Evolutionary conservation across 371 early-diverging fungal genomes (phyloP), one percentile per base, ranked within the genome.

Genomic region (Mucor racemosus): DNA sequence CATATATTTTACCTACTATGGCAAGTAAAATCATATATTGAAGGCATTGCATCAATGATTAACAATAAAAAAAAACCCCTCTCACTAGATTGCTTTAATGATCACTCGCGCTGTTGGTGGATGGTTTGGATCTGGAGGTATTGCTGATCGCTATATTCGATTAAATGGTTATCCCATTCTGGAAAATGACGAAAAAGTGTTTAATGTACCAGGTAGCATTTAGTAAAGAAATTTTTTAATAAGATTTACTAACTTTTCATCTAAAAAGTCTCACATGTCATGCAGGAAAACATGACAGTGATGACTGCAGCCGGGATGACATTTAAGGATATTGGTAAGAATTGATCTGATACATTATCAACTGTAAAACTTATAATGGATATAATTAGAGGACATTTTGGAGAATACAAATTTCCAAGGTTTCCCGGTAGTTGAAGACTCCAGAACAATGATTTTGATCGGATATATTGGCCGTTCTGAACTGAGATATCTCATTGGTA

Each of bases 1-100:
- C 91, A 36, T 96, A 94, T 67, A 92, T 96, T 57, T 81, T 99
- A 41, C 98, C 98, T 0, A 91, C 95, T 5, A 95, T 97, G 96
- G 85, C 94, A 79, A 64, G 68, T 35, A 3, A 8, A 38, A 38
- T 1, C 26, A 26, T n/a, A 9, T 14, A 54, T 33, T 2, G 7
- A 54, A 2, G 10, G 26, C 26, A 26, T 26, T 26, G 3, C 26
- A 26, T 26, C 26, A 26, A 26, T 26, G 26, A 26, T 26, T 14
- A 5, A 19, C 35, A 41, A 31, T 31, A 13, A 31, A 9, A 35
- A 35, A 7, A 7, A n/a, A n/a, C n/a, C n/a, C n/a, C n/a, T n/a
- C n/a, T 39, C 6, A 5, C 34, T 72, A 86, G 86, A 90, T 97
- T 66, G 88, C 92, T 9, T 82, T 98, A 44, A 93, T 97, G 90